Evolutionary conservation across 768 basidiomycete species (phyloP), one percentile per base, ranked within the genome.

Genomic region (Phylloporus sp.): DNA sequence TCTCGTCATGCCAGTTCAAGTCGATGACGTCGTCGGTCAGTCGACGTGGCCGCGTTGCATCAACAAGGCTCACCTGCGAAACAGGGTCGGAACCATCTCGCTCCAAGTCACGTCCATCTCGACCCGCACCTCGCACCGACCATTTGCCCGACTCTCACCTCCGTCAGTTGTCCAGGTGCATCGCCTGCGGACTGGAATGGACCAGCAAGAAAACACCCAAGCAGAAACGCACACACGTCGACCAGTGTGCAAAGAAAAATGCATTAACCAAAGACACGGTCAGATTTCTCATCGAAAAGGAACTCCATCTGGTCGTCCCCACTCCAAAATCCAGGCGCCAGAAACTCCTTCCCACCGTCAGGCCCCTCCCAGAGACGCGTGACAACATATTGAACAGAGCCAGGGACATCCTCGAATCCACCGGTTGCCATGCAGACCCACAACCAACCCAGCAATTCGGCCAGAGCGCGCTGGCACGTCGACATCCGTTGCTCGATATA

Each of bases 211-310:
- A 92, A 62, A 76, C 76, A 4, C 67, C 67, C 10, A 52, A 65
- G 15, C 79, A 83, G 57, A 92, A 92, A 62, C 63, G 77, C 59
- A 54, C 71, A 3, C 90, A 92, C 59, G 77, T 92, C 32, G 72
- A 72, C 39, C 68, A 71, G 6, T 92, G 90, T 61, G 79, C 84
- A 11, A 81, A 75, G 64, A 89, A 82, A 62, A 69, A 71, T 18
- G 67, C 62, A 5, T 64, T 83, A 33, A 68, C 71, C 6, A 65
- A 77, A 24, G 79, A 80, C 6, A 86, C 85, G 3, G 52, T 90
- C 26, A 62, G 64, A 3, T 49, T 68, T 22, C 70, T 86, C 21
- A 60, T 89, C 6, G 67, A 68, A 22, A 72, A 76, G 52, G 80
- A 81, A 55, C 9, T 61, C 62, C 28, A 3, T 9, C 33, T 15